Conservation (phyloP, 768 basidiomycete genomes). For the Podaxis sp. region DNA sequence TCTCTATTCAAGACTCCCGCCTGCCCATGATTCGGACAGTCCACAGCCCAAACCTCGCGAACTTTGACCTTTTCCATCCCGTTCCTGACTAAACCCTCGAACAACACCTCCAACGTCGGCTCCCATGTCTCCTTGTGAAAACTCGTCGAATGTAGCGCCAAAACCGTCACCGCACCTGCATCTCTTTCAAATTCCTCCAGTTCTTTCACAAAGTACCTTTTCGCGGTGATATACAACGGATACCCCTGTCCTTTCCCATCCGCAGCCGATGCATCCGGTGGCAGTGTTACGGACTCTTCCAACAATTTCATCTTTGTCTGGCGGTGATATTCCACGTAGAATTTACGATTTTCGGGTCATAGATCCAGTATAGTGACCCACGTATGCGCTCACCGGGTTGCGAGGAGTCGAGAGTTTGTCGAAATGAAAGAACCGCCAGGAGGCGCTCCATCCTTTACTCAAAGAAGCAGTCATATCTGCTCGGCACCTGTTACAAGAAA, state of each 20-base stretch:
- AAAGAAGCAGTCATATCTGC: background rate
- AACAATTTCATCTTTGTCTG: background rate
- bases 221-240: constrained; percentile 49
- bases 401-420: background rate
- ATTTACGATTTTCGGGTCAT: background rate
- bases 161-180: constrained; percentile 46
- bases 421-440: background rate
- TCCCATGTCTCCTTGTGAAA: constrained; percentile 78
- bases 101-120: constrained; percentile 48
- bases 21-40: constrained; percentile 72
- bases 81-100: constrained; percentile 24
- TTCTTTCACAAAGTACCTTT: constrained; percentile 47
- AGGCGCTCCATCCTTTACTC: background rate
- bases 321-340: background rate
- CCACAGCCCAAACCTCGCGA: constrained; percentile 62
- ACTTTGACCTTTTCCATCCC: constrained; percentile 27
- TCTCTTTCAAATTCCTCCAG: constrained; percentile 26
- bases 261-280: constrained; percentile 7
- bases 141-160: constrained; percentile 66
- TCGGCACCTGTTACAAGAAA: background rate
- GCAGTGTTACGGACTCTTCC: constrained; percentile 7
- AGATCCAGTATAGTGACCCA: background rate
- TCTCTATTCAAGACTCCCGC: constrained; percentile 49
- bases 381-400: background rate
- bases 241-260: constrained; percentile 21